Conservation (phyloP, 345 rosid species). For the Eutrema heterophyllum region DNA sequence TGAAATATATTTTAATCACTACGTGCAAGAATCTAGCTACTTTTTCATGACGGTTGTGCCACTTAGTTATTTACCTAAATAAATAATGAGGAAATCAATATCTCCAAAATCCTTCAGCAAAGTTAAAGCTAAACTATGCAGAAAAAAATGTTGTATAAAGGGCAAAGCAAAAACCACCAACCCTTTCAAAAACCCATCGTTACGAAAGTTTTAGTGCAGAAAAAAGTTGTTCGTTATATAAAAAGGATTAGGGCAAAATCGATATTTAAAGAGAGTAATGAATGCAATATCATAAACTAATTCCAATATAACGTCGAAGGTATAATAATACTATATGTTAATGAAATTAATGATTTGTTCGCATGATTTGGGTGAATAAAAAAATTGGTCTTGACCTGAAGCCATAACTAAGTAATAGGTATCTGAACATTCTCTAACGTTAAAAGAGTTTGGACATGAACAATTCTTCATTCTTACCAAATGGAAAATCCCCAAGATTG, state of each 20-base stretch:
- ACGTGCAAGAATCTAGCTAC: neutral
- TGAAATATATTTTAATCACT: neutral
- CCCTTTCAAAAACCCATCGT: neutral
- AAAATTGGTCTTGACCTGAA: neutral
- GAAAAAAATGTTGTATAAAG: neutral
- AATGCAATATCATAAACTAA: neutral
- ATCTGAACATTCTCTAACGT: neutral
- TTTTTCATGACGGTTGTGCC: neutral
- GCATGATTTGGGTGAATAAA: neutral
- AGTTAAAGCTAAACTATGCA: neutral
- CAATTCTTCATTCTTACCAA: constrained; percentile 2
- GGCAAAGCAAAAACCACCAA: neutral
- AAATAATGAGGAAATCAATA: neutral
- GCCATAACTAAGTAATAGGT: neutral
- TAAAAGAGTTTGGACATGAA: neutral
- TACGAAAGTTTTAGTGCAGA: neutral
- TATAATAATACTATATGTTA: too few species aligned
- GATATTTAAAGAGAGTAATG: neutral
- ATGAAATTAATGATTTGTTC: neutral
- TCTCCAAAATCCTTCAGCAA: neutral
- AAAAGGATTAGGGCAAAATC: neutral
- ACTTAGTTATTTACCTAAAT: neutral
- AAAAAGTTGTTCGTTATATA: neutral
- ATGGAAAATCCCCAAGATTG: neutral
- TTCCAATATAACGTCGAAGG: neutral